A percentile compares a stretch with the other conserved stretches of the same genome.
phyloP scores from a whole-genome alignment of 169 alveolate genomes.

The Plasmodium billcollinsi region DNA sequence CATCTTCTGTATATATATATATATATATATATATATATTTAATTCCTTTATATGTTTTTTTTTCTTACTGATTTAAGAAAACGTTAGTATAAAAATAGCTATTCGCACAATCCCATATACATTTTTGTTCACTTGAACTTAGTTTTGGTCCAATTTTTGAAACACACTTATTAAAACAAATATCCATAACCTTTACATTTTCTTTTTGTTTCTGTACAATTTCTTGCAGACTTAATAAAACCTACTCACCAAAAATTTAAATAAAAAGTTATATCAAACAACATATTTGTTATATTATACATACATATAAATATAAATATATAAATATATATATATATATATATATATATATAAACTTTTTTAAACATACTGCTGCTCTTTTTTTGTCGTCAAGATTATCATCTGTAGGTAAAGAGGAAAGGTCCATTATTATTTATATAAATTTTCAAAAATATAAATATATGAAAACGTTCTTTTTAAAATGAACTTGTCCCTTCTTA shows the following conservation, averaged over 20 bases:
- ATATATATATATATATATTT: background rate
- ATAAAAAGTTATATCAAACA: background rate
- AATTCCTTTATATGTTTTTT: constrained; percentile 1
- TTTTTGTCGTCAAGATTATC: constrained; percentile 54
- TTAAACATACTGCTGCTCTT: constrained; percentile 55
- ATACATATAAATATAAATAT: background rate
- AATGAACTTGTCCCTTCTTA: too few relatives aligned
- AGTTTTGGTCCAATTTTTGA: constrained; percentile 54
- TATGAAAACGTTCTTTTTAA: too few relatives aligned
- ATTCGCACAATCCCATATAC: constrained; percentile 74
- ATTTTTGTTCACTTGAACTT: constrained; percentile 56
- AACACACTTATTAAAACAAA: constrained; percentile 72
- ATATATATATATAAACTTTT: background rate
- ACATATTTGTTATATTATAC: background rate
- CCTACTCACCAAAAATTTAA: constrained; percentile 13
- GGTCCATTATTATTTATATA: constrained; percentile 10
- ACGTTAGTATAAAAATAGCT: constrained; percentile 71
- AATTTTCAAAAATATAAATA: too few relatives aligned
- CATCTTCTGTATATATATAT: background rate
- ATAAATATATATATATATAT: background rate
- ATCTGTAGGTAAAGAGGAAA: constrained; percentile 36
- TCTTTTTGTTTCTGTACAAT: constrained; percentile 65
- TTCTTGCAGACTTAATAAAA: constrained; percentile 60
- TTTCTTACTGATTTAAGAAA: constrained; percentile 64
- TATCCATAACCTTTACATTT: constrained; percentile 72